Percentiles rank a stretch among this genome's conserved stretches.
phyloP scores from a whole-genome alignment of 2,329 filamentous ascomycete genomes.

The Microsporum ferrugineum region DNA sequence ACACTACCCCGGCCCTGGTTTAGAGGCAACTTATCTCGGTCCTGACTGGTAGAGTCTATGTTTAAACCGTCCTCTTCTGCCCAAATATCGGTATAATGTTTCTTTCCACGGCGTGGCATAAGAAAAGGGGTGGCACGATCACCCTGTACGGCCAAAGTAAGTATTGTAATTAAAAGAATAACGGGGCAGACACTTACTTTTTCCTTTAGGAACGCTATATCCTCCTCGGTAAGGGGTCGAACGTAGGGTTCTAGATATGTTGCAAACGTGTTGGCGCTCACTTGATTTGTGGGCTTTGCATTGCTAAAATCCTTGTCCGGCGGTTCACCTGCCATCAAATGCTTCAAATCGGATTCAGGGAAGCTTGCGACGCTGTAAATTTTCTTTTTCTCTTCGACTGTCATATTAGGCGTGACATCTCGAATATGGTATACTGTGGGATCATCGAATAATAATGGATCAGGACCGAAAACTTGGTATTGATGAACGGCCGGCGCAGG shows the following conservation, averaged over 20 bases:
- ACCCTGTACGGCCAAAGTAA: slow-evolving; percentile 39
- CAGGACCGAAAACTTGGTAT: slow-evolving; percentile 80
- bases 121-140: slow-evolving; percentile 75
- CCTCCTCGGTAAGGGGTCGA: slow-evolving; percentile 78
- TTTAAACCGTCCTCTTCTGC: slow-evolving; percentile 84
- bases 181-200: slow-evolving; percentile 36
- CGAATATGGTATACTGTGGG: slow-evolving; percentile 91
- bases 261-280: slow-evolving; percentile 87
- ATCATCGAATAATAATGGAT: slow-evolving; percentile 81
- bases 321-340: slow-evolving; percentile 76
- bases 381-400: slow-evolving; percentile 70
- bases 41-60: slow-evolving; percentile 53
- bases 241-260: slow-evolving; percentile 88
- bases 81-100: slow-evolving; percentile 84
- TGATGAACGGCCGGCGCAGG: slow-evolving; percentile 55
- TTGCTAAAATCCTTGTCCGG: slow-evolving; percentile 94
- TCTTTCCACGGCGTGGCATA: slow-evolving; percentile 72
- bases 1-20: slow-evolving; percentile 79
- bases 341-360: slow-evolving; percentile 65
- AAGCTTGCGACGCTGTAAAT: slow-evolving; percentile 82
- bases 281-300: slow-evolving; percentile 85
- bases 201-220: slow-evolving; percentile 84
- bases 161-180: neutral
- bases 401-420: slow-evolving; percentile 60
- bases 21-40: slow-evolving; percentile 55